A percentile compares a stretch with the other conserved stretches of the same genome.
Evolutionary conservation across 1,139 yeast genomes (phyloP).

Genomic region (Candida glucosophila): DNA sequence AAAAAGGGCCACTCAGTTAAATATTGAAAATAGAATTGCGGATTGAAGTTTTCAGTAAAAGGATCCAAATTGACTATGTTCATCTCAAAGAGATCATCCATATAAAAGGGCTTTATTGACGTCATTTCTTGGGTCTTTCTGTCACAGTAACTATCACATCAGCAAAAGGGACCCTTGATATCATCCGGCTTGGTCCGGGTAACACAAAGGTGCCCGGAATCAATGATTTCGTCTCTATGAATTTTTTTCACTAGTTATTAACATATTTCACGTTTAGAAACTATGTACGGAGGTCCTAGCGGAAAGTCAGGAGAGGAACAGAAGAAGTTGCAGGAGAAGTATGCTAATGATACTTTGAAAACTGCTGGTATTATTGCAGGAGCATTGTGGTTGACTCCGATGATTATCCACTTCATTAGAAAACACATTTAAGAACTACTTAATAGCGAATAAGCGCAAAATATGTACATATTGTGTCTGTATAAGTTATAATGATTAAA

Average conservation of each 20-base stretch:
- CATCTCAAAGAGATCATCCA: conserved; percentile 67
- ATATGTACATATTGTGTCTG: conserved; percentile 2
- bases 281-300: conserved; percentile 78
- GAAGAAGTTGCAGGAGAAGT: conserved; percentile 63
- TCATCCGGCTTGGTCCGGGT: not conserved
- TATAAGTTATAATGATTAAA: too few species aligned
- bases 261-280: conserved; percentile 5
- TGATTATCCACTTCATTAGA: conserved; percentile 51
- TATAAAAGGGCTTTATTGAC: conserved; percentile 74
- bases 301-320: conserved; percentile 72
- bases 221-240: not conserved
- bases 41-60: conserved; percentile 81
- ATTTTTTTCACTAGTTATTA: conserved; percentile 1
- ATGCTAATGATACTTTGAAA: conserved; percentile 56
- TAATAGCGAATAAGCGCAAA: conserved; percentile 1
- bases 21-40: conserved; percentile 78
- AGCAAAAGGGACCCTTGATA: not conserved
- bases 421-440: conserved; percentile 37
- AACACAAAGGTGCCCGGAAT: not conserved
- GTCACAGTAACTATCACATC: not conserved
- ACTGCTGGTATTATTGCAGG: conserved; percentile 67
- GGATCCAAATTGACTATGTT: conserved; percentile 79
- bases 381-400: conserved; percentile 71
- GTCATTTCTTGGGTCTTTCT: conserved; percentile 44
- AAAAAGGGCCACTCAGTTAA: conserved; percentile 81